A percentile compares a stretch with the other conserved stretches of the same genome.
Evolutionary conservation across 129 eudicot genomes (phyloP).

Genomic region (Centrapalus pauciflorus): DNA sequence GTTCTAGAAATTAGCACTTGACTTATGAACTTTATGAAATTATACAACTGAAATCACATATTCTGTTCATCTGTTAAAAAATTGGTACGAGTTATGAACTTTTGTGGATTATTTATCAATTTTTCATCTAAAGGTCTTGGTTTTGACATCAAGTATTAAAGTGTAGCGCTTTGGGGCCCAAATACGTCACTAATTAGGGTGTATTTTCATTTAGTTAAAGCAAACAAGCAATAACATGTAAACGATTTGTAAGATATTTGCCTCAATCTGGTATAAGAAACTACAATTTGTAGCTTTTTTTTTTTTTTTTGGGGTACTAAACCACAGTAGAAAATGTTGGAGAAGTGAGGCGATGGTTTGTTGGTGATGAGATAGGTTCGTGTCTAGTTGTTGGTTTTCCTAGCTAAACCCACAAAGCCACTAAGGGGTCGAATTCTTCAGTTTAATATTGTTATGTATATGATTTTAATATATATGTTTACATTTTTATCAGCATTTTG

Average conservation of each 20-base stretch:
- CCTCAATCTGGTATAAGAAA: not conserved
- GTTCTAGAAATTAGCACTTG: not conserved
- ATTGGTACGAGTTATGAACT: not conserved
- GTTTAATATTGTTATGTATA: not conserved
- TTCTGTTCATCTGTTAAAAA: not conserved
- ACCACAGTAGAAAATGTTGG: not conserved
- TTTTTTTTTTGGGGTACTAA: not conserved
- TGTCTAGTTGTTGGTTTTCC: not conserved
- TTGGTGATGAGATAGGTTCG: not conserved
- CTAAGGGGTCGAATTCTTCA: not conserved
- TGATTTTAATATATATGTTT: not conserved
- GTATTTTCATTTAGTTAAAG: not conserved
- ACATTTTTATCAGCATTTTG: constrained; percentile 56
- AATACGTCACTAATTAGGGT: not conserved
- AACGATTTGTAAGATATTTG: not conserved
- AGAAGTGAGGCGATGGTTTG: not conserved
- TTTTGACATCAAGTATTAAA: not conserved
- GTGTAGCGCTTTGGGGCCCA: not conserved
- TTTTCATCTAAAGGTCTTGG: not conserved
- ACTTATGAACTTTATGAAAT: not conserved
- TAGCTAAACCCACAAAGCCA: not conserved
- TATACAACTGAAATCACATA: not conserved
- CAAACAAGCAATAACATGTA: not conserved
- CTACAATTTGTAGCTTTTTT: not conserved
- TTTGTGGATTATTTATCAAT: not conserved